Percentiles rank a stretch among this genome's conserved stretches.
These are phyloP conservation scores for Xerocomellus intermedius DNA, from an alignment of 768 basidiomycete species.

Conservation along the genomic window DNA sequence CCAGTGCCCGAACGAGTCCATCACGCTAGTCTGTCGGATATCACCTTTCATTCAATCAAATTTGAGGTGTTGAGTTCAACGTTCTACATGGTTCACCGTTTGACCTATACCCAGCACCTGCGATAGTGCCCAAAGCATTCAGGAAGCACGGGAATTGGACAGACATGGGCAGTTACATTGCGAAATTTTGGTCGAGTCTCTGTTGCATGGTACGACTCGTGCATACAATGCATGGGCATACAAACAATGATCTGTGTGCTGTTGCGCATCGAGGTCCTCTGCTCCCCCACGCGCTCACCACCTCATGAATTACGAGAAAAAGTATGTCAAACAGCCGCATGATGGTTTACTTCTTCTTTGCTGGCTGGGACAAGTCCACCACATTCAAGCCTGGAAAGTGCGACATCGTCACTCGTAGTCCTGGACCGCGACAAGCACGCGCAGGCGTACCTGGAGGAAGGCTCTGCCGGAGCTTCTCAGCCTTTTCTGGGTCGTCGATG, in stretches of 20 bases:
- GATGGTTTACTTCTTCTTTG: slow-evolving; percentile 68
- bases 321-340: slow-evolving; percentile 4
- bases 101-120: background rate
- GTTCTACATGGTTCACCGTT: background rate
- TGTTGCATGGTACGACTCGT: slow-evolving; percentile 15
- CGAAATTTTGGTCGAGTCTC: slow-evolving; percentile 4
- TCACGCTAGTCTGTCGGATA: background rate
- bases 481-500: slow-evolving; percentile 95
- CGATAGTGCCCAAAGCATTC: background rate
- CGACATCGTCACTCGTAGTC: background rate
- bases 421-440: background rate
- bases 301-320: background rate
- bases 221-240: slow-evolving; percentile 23
- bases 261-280: slow-evolving; percentile 4
- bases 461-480: slow-evolving; percentile 94
- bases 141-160: background rate
- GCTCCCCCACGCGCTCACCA: background rate
- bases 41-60: background rate
- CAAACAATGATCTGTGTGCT: slow-evolving; percentile 14
- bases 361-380: slow-evolving; percentile 56
- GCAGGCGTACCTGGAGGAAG: slow-evolving; percentile 82
- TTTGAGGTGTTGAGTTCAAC: background rate
- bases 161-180: background rate
- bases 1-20: background rate
- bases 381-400: slow-evolving; percentile 62